Evolutionary conservation across 805 yeast species (phyloP).

Genomic region (Starmerella khaoyaiensis): DNA sequence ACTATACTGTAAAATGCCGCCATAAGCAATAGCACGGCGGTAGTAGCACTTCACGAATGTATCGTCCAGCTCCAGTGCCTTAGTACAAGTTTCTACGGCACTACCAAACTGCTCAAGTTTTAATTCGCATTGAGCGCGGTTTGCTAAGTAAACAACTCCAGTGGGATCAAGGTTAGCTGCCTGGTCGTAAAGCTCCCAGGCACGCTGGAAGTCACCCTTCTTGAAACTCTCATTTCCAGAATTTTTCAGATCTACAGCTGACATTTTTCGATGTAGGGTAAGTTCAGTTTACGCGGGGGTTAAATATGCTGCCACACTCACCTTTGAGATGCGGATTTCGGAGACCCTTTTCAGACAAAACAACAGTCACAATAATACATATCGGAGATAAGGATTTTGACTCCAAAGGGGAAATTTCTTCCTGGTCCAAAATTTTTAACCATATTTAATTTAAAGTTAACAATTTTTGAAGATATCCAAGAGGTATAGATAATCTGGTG

Average conservation of each 20-base stretch:
- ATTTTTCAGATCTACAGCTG: slow-evolving; percentile 33
- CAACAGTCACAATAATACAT: too few species aligned
- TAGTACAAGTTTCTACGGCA: slow-evolving; percentile 66
- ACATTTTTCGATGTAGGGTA: too few species aligned
- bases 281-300: too few species aligned
- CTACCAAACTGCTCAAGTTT: slow-evolving; percentile 76
- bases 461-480: too few species aligned
- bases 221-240: slow-evolving; percentile 58
- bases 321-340: too few species aligned
- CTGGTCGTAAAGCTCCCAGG: slow-evolving; percentile 51
- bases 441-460: too few species aligned
- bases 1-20: slow-evolving; percentile 63
- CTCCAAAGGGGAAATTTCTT: too few species aligned
- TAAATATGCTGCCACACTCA: too few species aligned
- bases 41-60: slow-evolving; percentile 68
- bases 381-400: too few species aligned
- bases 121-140: slow-evolving; percentile 80
- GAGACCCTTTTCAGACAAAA: too few species aligned
- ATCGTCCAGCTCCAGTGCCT: slow-evolving; percentile 55
- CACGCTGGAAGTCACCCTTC: slow-evolving; percentile 46
- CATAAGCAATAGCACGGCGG: slow-evolving; percentile 70
- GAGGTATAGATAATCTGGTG: too few species aligned
- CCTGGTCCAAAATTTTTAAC: too few species aligned
- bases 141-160: slow-evolving; percentile 62
- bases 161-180: slow-evolving; percentile 53